phyloP scores from a whole-genome alignment of 495 filamentous ascomycete genomes.

The Saxophila tyrrhenica region DNA sequence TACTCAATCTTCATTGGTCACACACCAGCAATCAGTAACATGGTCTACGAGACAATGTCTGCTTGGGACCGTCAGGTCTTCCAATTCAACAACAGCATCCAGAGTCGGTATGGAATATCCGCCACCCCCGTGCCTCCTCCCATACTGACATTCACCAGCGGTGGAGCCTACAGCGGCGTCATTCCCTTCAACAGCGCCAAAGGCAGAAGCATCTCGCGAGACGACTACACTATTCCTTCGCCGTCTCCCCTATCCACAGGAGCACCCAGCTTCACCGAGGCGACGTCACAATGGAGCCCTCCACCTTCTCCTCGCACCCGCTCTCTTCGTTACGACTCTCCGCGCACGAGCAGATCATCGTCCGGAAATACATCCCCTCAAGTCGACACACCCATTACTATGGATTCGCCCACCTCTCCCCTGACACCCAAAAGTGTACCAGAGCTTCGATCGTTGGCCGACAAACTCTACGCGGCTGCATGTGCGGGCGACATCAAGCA shows the following conservation, averaged over 20 bases:
- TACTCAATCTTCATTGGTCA: no score
- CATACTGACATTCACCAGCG: slow-evolving; percentile 3
- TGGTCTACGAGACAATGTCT: slow-evolving; percentile 16
- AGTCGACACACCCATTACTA: neutral
- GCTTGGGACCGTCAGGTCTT: slow-evolving; percentile 10
- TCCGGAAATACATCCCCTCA: neutral
- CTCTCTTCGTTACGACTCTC: neutral
- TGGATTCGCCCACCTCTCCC: neutral
- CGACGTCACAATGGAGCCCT: slow-evolving; percentile 12
- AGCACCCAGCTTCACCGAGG: slow-evolving; percentile 9
- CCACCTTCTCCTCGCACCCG: slow-evolving; percentile 3
- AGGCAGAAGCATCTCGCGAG: slow-evolving; percentile 8
- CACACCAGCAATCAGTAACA: neutral
- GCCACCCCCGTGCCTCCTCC: neutral
- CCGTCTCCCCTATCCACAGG: neutral
- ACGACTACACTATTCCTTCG: slow-evolving; percentile 12
- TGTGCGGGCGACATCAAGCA: slow-evolving; percentile 9
- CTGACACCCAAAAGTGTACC: neutral
- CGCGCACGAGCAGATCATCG: neutral
- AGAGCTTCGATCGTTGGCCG: neutral
- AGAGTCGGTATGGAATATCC: slow-evolving; percentile 8
- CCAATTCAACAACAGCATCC: slow-evolving; percentile 14
- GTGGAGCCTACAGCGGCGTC: slow-evolving; percentile 2
- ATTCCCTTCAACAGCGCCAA: slow-evolving; percentile 7
- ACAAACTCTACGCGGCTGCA: slow-evolving; percentile 14